Percentiles rank a stretch among this genome's conserved stretches.
These are phyloP conservation scores for Suillus sp. DNA, from an alignment of 768 basidiomycete species.

Conservation along the genomic window DNA sequence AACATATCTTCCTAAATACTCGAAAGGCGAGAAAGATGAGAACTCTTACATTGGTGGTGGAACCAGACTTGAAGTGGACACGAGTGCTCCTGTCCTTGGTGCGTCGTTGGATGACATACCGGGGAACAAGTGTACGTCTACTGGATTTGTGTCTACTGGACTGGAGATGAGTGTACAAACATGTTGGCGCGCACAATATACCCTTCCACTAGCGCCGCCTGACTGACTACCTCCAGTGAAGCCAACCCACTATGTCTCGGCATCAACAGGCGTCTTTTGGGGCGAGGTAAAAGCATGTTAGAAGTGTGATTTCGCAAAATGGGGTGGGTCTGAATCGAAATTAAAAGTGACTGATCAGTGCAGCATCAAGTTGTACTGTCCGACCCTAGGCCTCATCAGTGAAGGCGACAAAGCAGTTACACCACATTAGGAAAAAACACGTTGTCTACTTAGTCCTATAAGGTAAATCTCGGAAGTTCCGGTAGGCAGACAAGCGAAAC, in stretches of 20 bases:
- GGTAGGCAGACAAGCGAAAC: too few relatives aligned
- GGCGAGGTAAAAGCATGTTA: not conserved
- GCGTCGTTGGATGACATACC: too few relatives aligned
- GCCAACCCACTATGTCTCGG: not conserved
- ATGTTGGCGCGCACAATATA: not conserved
- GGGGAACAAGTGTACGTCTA: too few relatives aligned
- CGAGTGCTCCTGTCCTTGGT: too few relatives aligned
- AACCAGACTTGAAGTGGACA: not conserved
- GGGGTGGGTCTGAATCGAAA: not conserved
- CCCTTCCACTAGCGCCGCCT: too few relatives aligned
- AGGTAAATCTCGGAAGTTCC: too few relatives aligned
- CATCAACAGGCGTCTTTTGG: not conserved
- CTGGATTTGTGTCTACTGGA: not conserved
- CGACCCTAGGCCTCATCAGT: not conserved
- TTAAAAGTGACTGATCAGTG: not conserved
- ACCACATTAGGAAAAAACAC: too few relatives aligned
- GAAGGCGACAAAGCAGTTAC: not conserved
- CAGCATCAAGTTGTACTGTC: not conserved
- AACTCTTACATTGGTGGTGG: constrained; percentile 3
- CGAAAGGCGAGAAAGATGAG: not conserved
- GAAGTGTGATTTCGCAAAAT: not conserved
- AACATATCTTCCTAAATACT: not conserved
- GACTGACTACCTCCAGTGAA: not conserved
- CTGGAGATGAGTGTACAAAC: not conserved
- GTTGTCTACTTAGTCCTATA: too few relatives aligned